Evolutionary conservation across 2,329 filamentous ascomycete genomes (phyloP).

Genomic region (Aspergillus aculeatinus): DNA sequence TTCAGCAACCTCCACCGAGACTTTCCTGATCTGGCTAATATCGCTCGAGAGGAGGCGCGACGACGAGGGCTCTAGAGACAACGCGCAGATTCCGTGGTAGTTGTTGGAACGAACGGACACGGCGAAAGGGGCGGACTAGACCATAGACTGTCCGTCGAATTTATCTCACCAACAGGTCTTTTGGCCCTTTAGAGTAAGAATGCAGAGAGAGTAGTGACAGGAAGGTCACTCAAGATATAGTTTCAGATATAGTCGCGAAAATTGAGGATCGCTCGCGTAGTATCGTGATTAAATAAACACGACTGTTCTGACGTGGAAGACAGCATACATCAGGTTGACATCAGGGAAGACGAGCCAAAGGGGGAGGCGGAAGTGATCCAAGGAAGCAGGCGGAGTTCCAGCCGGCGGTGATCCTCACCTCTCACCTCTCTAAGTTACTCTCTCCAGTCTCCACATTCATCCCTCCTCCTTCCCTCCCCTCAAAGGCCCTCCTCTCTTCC

Average conservation of each 20-base stretch:
- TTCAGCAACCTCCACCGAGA: constrained; percentile 17
- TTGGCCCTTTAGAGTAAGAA: no score
- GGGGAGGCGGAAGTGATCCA: constrained; percentile 5
- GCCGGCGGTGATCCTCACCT: constrained; percentile 13
- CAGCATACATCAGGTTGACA: not conserved
- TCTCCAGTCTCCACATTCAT: not conserved
- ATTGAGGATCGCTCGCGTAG: no score
- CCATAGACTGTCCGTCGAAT: not conserved
- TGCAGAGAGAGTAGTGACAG: no score
- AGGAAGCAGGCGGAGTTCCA: constrained; percentile 12
- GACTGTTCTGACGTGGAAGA: not conserved
- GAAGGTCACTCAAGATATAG: no score
- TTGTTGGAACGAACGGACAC: not conserved
- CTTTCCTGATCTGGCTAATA: constrained; percentile 22
- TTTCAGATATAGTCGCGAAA: no score
- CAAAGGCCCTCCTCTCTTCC: not conserved
- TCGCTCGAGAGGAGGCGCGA: constrained; percentile 22
- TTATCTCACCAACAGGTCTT: not conserved
- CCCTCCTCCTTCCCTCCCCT: constrained; percentile 1
- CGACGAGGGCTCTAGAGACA: constrained; percentile 14
- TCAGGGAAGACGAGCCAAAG: not conserved
- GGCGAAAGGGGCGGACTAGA: not conserved
- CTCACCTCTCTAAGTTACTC: constrained; percentile 7
- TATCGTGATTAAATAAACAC: not conserved
- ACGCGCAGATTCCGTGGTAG: not conserved